Evolutionary conservation across 169 alveolate genomes (phyloP), one percentile per base, ranked within the genome.

Genomic region (Cryptosporidium parvum): DNA sequence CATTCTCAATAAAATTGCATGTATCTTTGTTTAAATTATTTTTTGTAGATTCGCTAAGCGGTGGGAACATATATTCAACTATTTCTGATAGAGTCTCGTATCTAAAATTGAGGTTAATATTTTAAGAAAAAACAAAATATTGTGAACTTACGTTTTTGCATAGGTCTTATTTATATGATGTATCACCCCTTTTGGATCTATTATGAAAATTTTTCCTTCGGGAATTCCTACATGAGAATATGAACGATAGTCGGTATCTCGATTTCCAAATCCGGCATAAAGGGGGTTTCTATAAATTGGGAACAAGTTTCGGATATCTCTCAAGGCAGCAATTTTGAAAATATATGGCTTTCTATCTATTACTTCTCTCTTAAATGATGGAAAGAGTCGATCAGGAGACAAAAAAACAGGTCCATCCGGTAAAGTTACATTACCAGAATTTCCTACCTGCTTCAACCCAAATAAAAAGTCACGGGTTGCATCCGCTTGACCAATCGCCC

Each of bases 181-280:
- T 23, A 96, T 94, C 18, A 93, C 93, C 33, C 98, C 98, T 16
- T 93, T 92, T 6, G 97, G 93, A 92, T 96, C 96, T 61, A 96
- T 95, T 42, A 96, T 96, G 91, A 96, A 96, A 26, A 96, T 96
- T 39, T 96, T 94, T 29, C 95, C 97, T 85, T 96, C 97, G 2
- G 98, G 97, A 18, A 96, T 95, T 4, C 98, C 98, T 39, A 96
- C 98, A 37, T 96, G 96, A 56, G 95, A 94, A 84, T 96, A 96
- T 23, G 98, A 96, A 61, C 98, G 92, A 85, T 95, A 96, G 84
- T 96, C 98, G 42, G 98, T 95, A 59, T 97, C 99, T 75, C 98
- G 96, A 93, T 98, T 98, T 21, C 99, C 99, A 94, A 98, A 98
- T 8, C 99, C 99, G 18, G 99, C 99, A 86, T 95, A 97, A 92